Evolutionary conservation across 345 rosid genomes (phyloP).

Genomic region (Microthlaspi erraticum): DNA sequence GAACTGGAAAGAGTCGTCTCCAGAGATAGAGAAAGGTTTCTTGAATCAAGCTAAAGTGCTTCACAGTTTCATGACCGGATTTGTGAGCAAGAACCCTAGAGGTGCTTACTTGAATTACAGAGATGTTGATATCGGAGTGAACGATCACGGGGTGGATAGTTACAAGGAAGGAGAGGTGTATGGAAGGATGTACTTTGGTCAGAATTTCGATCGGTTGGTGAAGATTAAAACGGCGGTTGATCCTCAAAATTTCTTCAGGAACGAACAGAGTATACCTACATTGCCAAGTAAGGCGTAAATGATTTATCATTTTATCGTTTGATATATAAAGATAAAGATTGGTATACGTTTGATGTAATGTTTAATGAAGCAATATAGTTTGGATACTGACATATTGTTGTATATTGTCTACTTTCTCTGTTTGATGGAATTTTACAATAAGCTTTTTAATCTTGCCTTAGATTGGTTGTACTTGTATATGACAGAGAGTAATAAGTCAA

Average conservation of each 20-base stretch:
- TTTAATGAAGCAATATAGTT: slow-evolving; percentile 27
- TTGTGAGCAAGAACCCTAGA: slow-evolving; percentile 74
- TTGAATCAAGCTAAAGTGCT: slow-evolving; percentile 45
- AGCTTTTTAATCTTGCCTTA: background rate
- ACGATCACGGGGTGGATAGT: slow-evolving; percentile 35
- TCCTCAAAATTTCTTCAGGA: slow-evolving; percentile 58
- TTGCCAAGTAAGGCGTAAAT: slow-evolving; percentile 42
- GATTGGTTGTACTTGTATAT: slow-evolving; percentile 8
- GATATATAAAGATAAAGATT: slow-evolving; percentile 23
- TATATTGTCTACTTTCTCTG: slow-evolving; percentile 15
- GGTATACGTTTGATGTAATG: slow-evolving; percentile 6
- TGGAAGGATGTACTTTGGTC: slow-evolving; percentile 61
- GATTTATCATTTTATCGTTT: slow-evolving; percentile 13
- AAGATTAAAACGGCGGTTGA: slow-evolving; percentile 57
- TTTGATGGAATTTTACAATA: slow-evolving; percentile 11
- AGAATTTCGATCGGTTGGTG: slow-evolving; percentile 61
- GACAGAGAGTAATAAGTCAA: slow-evolving; percentile 15
- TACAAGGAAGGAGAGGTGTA: slow-evolving; percentile 55
- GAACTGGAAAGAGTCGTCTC: slow-evolving; percentile 53
- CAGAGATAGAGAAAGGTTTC: slow-evolving; percentile 35
- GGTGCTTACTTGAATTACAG: slow-evolving; percentile 59
- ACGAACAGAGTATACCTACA: slow-evolving; percentile 68
- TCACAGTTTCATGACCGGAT: slow-evolving; percentile 58
- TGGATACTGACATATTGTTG: slow-evolving; percentile 12
- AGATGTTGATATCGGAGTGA: slow-evolving; percentile 63